Conservation (phyloP, 78 protist species). For the Isochrysis galbana region DNA sequence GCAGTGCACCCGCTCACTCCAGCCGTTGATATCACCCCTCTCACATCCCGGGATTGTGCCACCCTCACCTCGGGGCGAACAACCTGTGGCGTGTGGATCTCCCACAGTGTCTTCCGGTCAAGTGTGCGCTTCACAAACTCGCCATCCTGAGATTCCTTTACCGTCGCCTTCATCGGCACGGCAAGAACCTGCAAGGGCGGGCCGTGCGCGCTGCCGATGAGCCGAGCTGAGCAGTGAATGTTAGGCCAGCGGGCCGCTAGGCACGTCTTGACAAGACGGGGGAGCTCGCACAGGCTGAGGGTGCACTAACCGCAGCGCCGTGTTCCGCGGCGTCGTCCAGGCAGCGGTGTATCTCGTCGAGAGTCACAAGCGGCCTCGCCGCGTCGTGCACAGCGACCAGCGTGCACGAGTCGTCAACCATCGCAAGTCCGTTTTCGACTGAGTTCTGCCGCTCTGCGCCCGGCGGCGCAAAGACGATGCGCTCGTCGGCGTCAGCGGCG, state of each 20-base stretch:
- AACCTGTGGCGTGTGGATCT: conserved; percentile 49
- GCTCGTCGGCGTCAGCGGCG: not conserved
- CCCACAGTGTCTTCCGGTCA: conserved; percentile 32
- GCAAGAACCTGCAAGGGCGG: too few species aligned
- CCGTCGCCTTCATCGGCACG: conserved; percentile 37
- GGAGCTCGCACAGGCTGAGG: too few species aligned
- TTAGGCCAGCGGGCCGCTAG: too few species aligned
- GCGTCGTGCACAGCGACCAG: conserved; percentile 36
- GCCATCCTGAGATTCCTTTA: not conserved
- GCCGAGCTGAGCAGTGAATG: too few species aligned
- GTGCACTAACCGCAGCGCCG: conserved; percentile 37
- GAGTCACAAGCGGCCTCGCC: conserved; percentile 41
- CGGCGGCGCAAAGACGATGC: conserved; percentile 12
- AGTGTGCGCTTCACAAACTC: conserved; percentile 11
- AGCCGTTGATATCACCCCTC: too few species aligned
- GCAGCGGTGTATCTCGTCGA: not conserved
- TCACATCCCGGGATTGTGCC: too few species aligned
- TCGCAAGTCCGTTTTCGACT: conserved; percentile 31
- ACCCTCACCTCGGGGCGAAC: too few species aligned
- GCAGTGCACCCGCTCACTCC: too few species aligned
- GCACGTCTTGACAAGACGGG: too few species aligned
- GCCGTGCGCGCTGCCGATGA: too few species aligned
- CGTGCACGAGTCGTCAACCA: not conserved
- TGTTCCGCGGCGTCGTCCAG: conserved; percentile 6
- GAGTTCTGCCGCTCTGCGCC: conserved; percentile 45